These are phyloP conservation scores for Boletus sp. DNA, from an alignment of 768 basidiomycete genomes.

Conservation along the genomic window DNA sequence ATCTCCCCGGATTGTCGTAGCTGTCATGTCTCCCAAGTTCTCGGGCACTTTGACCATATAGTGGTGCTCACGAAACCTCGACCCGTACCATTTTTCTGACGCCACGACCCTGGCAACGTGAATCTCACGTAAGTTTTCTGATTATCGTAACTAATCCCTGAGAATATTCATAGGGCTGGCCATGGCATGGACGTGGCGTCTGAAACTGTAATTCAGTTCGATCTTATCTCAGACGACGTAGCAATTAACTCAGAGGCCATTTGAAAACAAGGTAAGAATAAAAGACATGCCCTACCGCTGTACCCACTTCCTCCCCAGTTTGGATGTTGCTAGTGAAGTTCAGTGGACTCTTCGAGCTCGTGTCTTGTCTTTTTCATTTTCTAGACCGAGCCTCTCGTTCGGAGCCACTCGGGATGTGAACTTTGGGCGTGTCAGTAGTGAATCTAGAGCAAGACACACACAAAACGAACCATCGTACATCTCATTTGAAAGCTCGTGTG, in stretches of 20 bases:
- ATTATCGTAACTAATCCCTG: too few relatives aligned
- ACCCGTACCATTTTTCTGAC: too few relatives aligned
- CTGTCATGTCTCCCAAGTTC: too few relatives aligned
- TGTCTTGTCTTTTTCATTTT: background rate
- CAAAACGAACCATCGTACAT: constrained; percentile 5
- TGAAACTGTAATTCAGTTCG: too few relatives aligned
- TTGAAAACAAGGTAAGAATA: constrained; percentile 10
- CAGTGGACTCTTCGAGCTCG: background rate
- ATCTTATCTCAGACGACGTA: background rate
- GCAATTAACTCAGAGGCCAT: background rate
- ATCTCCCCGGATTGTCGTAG: too few relatives aligned
- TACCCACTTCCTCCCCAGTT: constrained; percentile 21
- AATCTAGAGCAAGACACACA: too few relatives aligned
- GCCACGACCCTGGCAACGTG: too few relatives aligned
- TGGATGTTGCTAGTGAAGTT: background rate
- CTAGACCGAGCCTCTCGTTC: constrained; percentile 3
- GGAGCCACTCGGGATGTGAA: constrained; percentile 5
- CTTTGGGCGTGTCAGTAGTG: background rate
- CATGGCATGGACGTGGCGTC: too few relatives aligned
- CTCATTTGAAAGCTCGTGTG: background rate
- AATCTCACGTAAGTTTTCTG: too few relatives aligned
- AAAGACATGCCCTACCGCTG: constrained; percentile 11
- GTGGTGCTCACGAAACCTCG: too few relatives aligned
- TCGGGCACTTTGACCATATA: too few relatives aligned
- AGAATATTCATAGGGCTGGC: too few relatives aligned